Evolutionary conservation across 331 rosid genomes (phyloP), one percentile per base, ranked within the genome.

Genomic region (Quercus phellos): DNA sequence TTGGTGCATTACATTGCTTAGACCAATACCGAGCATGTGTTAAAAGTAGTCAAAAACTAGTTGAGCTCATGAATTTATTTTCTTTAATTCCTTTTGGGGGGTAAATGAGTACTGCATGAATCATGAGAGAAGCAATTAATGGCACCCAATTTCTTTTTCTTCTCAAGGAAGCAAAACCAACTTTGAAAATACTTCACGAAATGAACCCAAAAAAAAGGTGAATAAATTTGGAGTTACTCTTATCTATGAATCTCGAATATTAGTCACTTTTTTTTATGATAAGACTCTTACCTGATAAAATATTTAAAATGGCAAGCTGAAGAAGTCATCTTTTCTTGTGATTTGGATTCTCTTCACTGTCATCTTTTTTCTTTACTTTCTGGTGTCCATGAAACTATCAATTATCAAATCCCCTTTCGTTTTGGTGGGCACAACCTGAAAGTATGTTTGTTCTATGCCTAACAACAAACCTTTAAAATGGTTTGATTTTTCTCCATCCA

Each of bases 401-500:
- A 74, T 21, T 67, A 16, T 74, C 70, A 59, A 74, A 61, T 16
- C 2, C 24, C 53, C 59, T 18, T 61, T 59, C 18, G 53, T 29
- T 75, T 60, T 60, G 21, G 30, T 61, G 60, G 51, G 78, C 70
- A 61, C 60, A 38, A 5, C 60, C 55, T 61, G 17, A 77, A 32
- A 22, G 51, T 51, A 14, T 32, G 51, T 19, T 53, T 1, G 58
- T 6, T 32, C 55, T 67, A 35, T 67, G 55, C 70, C 46, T 43
- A 4, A 26, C 59, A 42, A 17, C 50, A 43, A 38, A 74, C 46
- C 59, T 55, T 55, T 55, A 34, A 32, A 34, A 34, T 34, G 71
- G 27, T 66, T 66, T 46, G n/a, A 32, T 22, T 12, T 66, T 63
- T 29, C 69, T 35, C 69, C 2, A n/a, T 63, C 42, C 69, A 5